Evolutionary conservation across 805 yeast genomes (phyloP).

Genomic region (Wickerhamiella occidentalis): DNA sequence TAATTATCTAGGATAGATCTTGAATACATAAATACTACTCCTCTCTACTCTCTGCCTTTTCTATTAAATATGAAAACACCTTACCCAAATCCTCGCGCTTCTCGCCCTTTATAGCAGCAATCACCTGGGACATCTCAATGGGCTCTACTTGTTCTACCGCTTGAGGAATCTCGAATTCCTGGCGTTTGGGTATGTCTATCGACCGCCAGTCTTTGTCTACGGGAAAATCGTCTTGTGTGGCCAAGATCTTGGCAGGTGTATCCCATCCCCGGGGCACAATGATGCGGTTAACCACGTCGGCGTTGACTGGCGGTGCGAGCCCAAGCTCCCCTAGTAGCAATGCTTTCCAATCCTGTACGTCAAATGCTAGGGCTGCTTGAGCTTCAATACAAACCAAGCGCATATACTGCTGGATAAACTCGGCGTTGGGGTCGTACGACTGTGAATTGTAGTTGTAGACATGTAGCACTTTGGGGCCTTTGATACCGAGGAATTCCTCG

Average conservation of each 20-base stretch:
- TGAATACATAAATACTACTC: no score
- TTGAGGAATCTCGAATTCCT: conserved; percentile 1
- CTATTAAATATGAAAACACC: conserved; percentile 1
- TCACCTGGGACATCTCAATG: neutral
- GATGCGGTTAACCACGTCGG: conserved; percentile 3
- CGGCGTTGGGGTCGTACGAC: conserved; percentile 8
- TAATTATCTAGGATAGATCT: no score
- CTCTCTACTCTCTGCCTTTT: neutral
- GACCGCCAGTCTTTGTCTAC: conserved; percentile 9
- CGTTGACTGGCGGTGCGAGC: neutral
- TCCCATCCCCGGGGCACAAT: conserved; percentile 15
- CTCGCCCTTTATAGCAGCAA: conserved; percentile 4
- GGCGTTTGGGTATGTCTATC: conserved; percentile 2
- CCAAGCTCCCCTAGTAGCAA: conserved; percentile 8
- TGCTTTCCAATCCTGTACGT: neutral
- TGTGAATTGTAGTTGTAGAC: conserved; percentile 7
- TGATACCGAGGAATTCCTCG: neutral
- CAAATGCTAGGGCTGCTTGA: conserved; percentile 5
- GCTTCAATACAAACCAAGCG: conserved; percentile 4
- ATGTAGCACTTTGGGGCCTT: conserved; percentile 3
- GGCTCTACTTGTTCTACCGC: neutral
- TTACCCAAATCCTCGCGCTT: neutral
- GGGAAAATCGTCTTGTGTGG: conserved; percentile 16
- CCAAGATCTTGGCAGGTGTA: conserved; percentile 16
- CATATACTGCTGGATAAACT: conserved; percentile 12